A percentile compares a stretch with the other conserved stretches of the same genome.
phyloP scores from a whole-genome alignment of 2,329 filamentous ascomycete species.

The Penicillium sp. region DNA sequence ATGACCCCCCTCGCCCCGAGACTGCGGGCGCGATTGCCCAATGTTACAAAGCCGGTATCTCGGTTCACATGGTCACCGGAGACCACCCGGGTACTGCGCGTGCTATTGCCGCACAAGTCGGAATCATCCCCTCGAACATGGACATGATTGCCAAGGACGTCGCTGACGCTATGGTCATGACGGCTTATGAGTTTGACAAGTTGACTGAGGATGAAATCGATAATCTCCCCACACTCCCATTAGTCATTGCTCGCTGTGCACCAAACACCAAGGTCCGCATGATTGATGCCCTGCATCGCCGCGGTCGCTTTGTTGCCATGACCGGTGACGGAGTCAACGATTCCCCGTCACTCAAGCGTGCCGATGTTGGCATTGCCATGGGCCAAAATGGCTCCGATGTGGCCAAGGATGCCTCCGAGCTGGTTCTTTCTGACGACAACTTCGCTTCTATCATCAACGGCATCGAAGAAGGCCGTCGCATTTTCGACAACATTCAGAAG shows the following conservation, averaged over 20 bases:
- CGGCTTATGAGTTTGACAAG: conserved; percentile 76
- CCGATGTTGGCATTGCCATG: conserved; percentile 89
- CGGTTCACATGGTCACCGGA: conserved; percentile 82
- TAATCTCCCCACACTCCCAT: conserved; percentile 54
- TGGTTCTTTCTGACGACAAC: conserved; percentile 77
- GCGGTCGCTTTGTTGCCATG: conserved; percentile 78
- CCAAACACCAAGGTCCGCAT: conserved; percentile 76
- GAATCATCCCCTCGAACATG: conserved; percentile 70
- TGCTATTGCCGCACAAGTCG: conserved; percentile 77
- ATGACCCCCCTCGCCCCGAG: conserved; percentile 82
- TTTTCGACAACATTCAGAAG: conserved; percentile 89
- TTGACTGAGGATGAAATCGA: conserved; percentile 75
- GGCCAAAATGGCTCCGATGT: conserved; percentile 79
- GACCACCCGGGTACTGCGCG: conserved; percentile 78
- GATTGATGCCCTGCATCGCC: conserved; percentile 65
- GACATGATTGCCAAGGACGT: conserved; percentile 61
- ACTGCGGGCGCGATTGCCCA: conserved; percentile 71
- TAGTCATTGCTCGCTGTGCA: conserved; percentile 62
- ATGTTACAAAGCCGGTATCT: conserved; percentile 73
- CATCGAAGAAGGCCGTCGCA: conserved; percentile 79
- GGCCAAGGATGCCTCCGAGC: conserved; percentile 68
- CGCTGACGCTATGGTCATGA: conserved; percentile 71
- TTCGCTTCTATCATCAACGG: conserved; percentile 84
- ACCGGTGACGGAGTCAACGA: conserved; percentile 90
- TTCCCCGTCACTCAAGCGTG: conserved; percentile 75